phyloP scores from a whole-genome alignment of 2,329 filamentous ascomycete genomes.

The Hypoxylon sp. region DNA sequence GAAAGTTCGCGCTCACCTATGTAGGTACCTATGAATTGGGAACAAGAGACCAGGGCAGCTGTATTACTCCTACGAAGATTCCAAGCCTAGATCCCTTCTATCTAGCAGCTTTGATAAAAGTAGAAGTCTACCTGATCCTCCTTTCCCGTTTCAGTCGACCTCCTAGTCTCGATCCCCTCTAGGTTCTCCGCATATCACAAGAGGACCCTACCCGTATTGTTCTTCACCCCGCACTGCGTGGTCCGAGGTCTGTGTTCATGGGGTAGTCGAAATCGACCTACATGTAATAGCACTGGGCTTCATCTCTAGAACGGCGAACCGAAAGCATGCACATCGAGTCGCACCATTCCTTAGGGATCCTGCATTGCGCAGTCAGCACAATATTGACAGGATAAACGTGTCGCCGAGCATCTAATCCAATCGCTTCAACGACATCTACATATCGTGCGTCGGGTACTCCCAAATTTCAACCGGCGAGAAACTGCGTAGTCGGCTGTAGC shows the following conservation, averaged over 20 bases:
- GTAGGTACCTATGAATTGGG: not conserved
- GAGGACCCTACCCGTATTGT: not conserved
- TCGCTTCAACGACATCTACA: slow-evolving; percentile 4
- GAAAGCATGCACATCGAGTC: not conserved
- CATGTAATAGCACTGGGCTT: not conserved
- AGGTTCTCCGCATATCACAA: slow-evolving; percentile 5
- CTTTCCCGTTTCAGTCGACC: not conserved
- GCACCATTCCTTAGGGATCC: not conserved
- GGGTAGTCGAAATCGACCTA: slow-evolving; percentile 6
- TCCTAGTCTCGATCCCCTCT: not conserved
- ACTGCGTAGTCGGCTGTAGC: slow-evolving; percentile 27
- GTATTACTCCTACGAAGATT: not conserved
- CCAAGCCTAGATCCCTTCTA: not conserved
- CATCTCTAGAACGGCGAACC: not conserved
- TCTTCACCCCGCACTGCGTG: slow-evolving; percentile 23
- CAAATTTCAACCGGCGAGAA: slow-evolving; percentile 11
- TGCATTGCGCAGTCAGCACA: not conserved
- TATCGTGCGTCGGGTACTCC: slow-evolving; percentile 11
- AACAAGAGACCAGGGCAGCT: not conserved
- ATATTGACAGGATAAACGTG: slow-evolving; percentile 1
- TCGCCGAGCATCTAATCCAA: slow-evolving; percentile 3
- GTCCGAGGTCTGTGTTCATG: slow-evolving; percentile 17
- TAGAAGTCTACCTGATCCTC: not conserved
- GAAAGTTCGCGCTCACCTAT: not conserved
- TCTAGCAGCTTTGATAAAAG: not conserved